A percentile compares a stretch with the other conserved stretches of the same genome.
Evolutionary conservation across 495 filamentous ascomycete species (phyloP).

Genomic region (Penicillium samsonianum): DNA sequence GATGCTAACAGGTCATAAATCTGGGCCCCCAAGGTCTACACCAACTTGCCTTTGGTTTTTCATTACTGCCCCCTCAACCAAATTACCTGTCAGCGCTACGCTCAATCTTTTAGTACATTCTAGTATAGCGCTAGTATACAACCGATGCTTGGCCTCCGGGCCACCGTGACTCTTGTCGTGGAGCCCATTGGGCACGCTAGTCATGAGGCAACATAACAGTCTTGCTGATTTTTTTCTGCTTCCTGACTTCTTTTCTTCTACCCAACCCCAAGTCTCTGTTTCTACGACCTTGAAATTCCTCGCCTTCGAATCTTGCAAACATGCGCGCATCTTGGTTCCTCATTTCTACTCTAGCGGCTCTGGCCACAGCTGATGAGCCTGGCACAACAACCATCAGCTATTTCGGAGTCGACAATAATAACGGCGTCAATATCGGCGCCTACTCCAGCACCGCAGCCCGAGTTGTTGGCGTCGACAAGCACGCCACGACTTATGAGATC

Average conservation of each 20-base stretch:
- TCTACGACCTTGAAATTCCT: neutral
- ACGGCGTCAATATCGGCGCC: neutral
- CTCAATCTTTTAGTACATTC: neutral
- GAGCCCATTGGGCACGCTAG: constrained; percentile 14
- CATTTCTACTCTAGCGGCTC: constrained; percentile 2
- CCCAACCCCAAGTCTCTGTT: neutral
- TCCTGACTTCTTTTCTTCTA: neutral
- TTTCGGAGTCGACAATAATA: neutral
- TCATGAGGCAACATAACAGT: neutral
- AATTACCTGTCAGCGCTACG: neutral
- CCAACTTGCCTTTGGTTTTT: neutral
- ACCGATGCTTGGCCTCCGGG: neutral
- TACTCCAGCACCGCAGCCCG: constrained; percentile 29
- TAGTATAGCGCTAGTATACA: neutral
- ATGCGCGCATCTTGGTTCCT: constrained; percentile 11
- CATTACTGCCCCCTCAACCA: neutral
- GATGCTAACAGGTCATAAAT: neutral
- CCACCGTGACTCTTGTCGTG: neutral
- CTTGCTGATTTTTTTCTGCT: neutral
- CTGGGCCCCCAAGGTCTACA: neutral
- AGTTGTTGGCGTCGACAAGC: constrained; percentile 25
- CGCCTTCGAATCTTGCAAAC: neutral
- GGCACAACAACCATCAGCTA: constrained; percentile 16
- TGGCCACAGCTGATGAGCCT: constrained; percentile 11
- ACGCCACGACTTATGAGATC: constrained; percentile 33